Evolutionary conservation across 768 basidiomycete genomes (phyloP).

Genomic region (Tulasnella calospora): DNA sequence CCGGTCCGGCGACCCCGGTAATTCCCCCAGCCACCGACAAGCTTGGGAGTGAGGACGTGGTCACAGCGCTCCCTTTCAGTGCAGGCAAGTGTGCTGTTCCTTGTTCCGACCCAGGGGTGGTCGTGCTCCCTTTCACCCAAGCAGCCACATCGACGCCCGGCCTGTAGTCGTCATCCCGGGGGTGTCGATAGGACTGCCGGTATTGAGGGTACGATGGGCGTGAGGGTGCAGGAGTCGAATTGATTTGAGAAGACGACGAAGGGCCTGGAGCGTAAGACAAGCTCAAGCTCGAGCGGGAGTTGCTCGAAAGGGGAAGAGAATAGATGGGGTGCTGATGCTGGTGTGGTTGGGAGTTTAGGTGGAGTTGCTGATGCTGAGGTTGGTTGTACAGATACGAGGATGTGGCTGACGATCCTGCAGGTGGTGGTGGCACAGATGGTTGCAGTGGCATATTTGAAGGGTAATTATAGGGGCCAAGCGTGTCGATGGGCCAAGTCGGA

Average conservation of each 20-base stretch:
- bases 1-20: not conserved
- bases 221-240: not conserved
- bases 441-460: not conserved
- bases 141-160: constrained; percentile 1
- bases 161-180: not conserved
- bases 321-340: not conserved
- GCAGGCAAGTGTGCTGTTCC: not conserved
- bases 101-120: not conserved
- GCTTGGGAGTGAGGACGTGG: not conserved
- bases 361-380: not conserved
- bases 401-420: not conserved
- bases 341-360: constrained; percentile 5
- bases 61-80: not conserved
- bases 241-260: not conserved
- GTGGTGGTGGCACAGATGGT: constrained; percentile 2
- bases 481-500: not conserved
- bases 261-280: constrained; percentile 7
- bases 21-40: constrained; percentile 7
- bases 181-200: not conserved
- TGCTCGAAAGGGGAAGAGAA: not conserved
- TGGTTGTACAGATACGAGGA: constrained; percentile 3
- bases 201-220: not conserved
- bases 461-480: constrained; percentile 8
- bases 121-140: not conserved
- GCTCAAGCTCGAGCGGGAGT: constrained; percentile 9